These are phyloP conservation scores for Podila epigama DNA, from an alignment of 192 early-diverging fungal genomes.

Conservation along the genomic window DNA sequence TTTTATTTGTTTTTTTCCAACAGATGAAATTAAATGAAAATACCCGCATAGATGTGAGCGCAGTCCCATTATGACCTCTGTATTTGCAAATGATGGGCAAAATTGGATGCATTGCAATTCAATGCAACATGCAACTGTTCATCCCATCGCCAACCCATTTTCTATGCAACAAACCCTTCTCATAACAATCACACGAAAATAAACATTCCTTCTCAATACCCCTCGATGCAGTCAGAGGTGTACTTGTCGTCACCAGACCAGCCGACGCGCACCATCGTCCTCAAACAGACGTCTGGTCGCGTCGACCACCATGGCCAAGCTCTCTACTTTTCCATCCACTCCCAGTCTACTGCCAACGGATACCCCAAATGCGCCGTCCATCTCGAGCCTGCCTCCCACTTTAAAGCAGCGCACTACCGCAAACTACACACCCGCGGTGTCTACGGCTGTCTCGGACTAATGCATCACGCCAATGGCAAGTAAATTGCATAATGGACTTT, in stretches of 20 bases:
- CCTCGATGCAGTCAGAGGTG: slow-evolving; percentile 41
- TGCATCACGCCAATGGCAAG: slow-evolving; percentile 60
- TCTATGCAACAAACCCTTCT: not conserved
- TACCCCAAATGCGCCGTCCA: slow-evolving; percentile 42
- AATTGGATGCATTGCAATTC: too few species aligned
- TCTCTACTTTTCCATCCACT: slow-evolving; percentile 24
- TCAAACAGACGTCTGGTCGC: slow-evolving; percentile 15
- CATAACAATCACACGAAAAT: not conserved
- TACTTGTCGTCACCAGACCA: slow-evolving; percentile 20
- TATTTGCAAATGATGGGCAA: too few species aligned
- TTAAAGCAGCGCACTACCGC: slow-evolving; percentile 49
- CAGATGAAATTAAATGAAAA: too few species aligned
- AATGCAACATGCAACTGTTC: too few species aligned
- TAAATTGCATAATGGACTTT: slow-evolving; percentile 29
- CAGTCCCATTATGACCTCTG: too few species aligned
- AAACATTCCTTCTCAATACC: not conserved
- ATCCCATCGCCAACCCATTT: not conserved
- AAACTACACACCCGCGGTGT: slow-evolving; percentile 54
- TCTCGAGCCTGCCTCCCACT: slow-evolving; percentile 40
- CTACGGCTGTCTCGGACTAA: slow-evolving; percentile 64
- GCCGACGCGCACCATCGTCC: slow-evolving; percentile 15
- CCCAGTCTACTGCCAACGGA: slow-evolving; percentile 11
- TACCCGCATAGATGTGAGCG: too few species aligned
- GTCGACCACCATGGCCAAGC: slow-evolving; percentile 15
- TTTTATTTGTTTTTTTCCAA: too few species aligned